Conservation (phyloP, 106 monocot species). For the Amphibolis antarctica region DNA sequence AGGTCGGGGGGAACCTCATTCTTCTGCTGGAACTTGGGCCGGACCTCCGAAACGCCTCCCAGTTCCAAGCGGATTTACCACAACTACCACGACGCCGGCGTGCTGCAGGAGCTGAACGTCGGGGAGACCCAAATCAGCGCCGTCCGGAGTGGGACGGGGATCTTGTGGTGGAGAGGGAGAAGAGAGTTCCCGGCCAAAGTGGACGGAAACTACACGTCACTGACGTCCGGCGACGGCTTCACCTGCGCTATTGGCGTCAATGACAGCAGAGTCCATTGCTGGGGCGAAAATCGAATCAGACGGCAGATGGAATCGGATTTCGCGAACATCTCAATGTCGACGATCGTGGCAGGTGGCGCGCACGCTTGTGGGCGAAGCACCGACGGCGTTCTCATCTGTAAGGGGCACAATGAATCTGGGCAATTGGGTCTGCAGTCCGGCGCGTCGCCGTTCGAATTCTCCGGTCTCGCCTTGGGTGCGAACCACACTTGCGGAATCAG, state of each 20-base stretch:
- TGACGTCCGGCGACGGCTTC: conserved; percentile 65
- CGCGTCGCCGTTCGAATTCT: conserved; percentile 27
- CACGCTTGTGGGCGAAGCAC: conserved; percentile 46
- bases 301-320: conserved; percentile 16
- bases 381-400: conserved; percentile 38
- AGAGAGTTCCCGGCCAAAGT: conserved; percentile 13
- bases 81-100: conserved; percentile 14
- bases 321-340: conserved; percentile 28
- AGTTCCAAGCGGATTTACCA: conserved; percentile 43
- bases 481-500: conserved; percentile 55
- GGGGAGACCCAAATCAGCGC: conserved; percentile 19
- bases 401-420: conserved; percentile 32
- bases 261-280: conserved; percentile 36
- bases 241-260: conserved; percentile 39
- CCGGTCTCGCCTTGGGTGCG: conserved; percentile 38
- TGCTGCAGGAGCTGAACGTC: neutral
- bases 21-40: conserved; percentile 44
- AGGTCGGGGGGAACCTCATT: conserved; percentile 10
- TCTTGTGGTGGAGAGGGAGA: conserved; percentile 45
- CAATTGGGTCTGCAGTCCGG: conserved; percentile 12
- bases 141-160: conserved; percentile 9
- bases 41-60: neutral
- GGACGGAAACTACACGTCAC: conserved; percentile 37
- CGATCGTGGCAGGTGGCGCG: conserved; percentile 50
- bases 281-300: conserved; percentile 22